A percentile compares a stretch with the other conserved stretches of the same genome.
Conservation (phyloP, 352 stramenopile genomes). For the Aphanomyces stellatus region DNA sequence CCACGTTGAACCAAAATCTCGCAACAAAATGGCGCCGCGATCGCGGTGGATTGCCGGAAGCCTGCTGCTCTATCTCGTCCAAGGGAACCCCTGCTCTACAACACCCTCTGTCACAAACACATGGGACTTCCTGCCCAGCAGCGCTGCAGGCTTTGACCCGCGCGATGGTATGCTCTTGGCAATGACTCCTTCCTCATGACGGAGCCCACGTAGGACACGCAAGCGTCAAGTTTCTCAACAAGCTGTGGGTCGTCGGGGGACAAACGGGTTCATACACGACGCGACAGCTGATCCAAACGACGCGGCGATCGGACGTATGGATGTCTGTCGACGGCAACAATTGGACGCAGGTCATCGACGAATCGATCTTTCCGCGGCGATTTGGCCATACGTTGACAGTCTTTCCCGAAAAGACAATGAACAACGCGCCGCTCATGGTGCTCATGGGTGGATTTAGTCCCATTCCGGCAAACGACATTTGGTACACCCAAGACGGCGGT, state of each 20-base stretch:
- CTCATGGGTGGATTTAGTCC: constrained; percentile 68
- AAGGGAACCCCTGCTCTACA: not conserved
- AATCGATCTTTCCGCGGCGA: constrained; percentile 58
- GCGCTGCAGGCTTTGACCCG: not conserved
- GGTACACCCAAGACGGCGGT: constrained; percentile 59
- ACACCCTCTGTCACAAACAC: not conserved
- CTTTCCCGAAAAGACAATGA: constrained; percentile 37
- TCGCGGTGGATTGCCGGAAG: not conserved
- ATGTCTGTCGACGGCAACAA: constrained; percentile 42
- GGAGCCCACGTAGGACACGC: constrained; percentile 40
- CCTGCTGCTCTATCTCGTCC: not conserved
- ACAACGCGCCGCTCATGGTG: constrained; percentile 24
- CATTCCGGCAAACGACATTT: constrained; percentile 63
- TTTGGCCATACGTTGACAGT: constrained; percentile 61
- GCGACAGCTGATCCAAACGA: constrained; percentile 58
- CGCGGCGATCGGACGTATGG: constrained; percentile 53
- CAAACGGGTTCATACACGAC: constrained; percentile 72
- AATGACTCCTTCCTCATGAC: not conserved
- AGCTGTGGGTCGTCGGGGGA: constrained; percentile 65
- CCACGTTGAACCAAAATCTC: no score
- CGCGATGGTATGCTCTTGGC: not conserved
- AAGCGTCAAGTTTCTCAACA: constrained; percentile 39
- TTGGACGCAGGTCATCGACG: constrained; percentile 60
- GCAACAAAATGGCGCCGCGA: no score
- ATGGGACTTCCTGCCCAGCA: not conserved